Percentiles rank a stretch among this genome's conserved stretches.
Conservation (phyloP, 148 eudicot genomes). For the Rhododendron mucronatum region DNA sequence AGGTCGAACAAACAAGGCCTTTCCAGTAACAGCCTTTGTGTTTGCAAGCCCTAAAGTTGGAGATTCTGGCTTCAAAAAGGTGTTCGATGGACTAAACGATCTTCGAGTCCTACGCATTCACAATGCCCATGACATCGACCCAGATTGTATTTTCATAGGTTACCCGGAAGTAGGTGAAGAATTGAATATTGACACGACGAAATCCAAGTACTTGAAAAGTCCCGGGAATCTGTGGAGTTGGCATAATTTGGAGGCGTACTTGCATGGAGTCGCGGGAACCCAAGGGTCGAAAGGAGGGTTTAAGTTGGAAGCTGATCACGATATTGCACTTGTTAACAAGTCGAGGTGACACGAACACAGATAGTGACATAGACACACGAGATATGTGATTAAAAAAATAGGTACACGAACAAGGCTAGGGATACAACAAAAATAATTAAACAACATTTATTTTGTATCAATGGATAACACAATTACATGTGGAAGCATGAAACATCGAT, state of each 20-base stretch:
- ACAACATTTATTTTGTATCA: too few species aligned
- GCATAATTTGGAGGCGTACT: slow-evolving; percentile 51
- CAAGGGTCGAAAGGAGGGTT: slow-evolving; percentile 40
- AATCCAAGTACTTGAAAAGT: slow-evolving; percentile 43
- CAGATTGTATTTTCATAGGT: slow-evolving; percentile 40
- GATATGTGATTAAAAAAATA: too few species aligned
- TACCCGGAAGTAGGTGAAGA: slow-evolving; percentile 51
- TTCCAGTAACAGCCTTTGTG: slow-evolving; percentile 41
- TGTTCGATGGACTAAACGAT: slow-evolving; percentile 16
- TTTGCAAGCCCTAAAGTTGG: slow-evolving; percentile 54
- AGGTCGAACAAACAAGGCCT: slow-evolving; percentile 11
- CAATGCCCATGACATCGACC: slow-evolving; percentile 40
- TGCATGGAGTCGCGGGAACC: slow-evolving; percentile 70
- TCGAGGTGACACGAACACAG: too few species aligned
- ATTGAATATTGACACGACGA: slow-evolving; percentile 39
- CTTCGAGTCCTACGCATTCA: slow-evolving; percentile 33
- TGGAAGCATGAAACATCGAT: too few species aligned
- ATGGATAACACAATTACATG: too few species aligned
- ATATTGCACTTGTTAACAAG: slow-evolving; percentile 54
- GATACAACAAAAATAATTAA: too few species aligned
- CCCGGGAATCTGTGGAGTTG: slow-evolving; percentile 39
- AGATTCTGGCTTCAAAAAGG: slow-evolving; percentile 34
- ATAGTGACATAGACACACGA: too few species aligned
- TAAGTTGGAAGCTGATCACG: slow-evolving; percentile 40
- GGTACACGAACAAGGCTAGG: too few species aligned